Base-by-base conservation (phyloP, 805 yeast genomes). In the Soucietia sequanensis region DNA sequence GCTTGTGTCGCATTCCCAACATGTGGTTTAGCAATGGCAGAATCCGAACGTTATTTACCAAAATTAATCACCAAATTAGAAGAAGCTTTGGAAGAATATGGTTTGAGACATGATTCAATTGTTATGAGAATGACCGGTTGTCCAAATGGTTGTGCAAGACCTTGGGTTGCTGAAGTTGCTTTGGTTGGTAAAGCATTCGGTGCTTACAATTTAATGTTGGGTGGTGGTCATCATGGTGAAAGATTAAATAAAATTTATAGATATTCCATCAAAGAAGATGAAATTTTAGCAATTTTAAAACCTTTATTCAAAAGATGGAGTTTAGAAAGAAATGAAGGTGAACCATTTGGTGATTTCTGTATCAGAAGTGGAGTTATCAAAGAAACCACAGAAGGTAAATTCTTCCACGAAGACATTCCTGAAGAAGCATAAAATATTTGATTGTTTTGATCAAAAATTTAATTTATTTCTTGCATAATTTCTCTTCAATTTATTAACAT, bases 61-160 rank as follows among this genome's bases (percentile, higher is more conserved):
- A 81, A 73, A 32, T 73, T 91, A 50, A 77, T 91, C 47, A 62
- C 82, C 43, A 87, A 89, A 65, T 67, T 91, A 41, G 98, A 91
- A 62, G 76, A 70, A n/a, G 80, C 88, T 14, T 70, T 91, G 39
- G 97, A 91, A 64, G 95, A 89, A 54, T 80, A 81, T 46, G 98
- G 98, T 6, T 75, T 91, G 50, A 84, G 95, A 56, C 96, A 89
- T 52, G 98, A 91, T 63, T 81, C 95, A 6, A 76, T 91, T 47
- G 95, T 89, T 16, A 84, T 91, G 95, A 80, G 98, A 70, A 90
- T 91, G 97, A 91, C 97, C 20, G 98, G 98, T 38, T 91, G 98
- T 75, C 97, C 97, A 36, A 91, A 91, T 61, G 98, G 98, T 48
- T 91, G 98, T 72, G 93, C 98, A 16, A 81, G 98, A 62, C 98